Percentiles rank a stretch among this genome's conserved stretches.
These are phyloP conservation scores for Fusarium sambucinum DNA, from an alignment of 2,329 filamentous ascomycete species.

Conservation along the genomic window DNA sequence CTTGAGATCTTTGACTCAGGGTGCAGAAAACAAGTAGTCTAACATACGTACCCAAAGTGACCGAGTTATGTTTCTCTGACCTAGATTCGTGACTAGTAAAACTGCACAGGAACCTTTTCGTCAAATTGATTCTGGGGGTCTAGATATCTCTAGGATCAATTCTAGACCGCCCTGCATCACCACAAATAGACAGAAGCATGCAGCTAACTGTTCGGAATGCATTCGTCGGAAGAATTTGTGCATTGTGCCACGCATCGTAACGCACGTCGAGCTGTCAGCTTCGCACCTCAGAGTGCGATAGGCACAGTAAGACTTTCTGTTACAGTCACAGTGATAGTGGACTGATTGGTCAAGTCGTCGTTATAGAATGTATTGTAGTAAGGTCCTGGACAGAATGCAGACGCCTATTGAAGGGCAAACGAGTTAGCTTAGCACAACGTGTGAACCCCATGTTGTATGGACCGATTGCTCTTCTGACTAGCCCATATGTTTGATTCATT, in stretches of 20 bases:
- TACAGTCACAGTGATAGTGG: background rate
- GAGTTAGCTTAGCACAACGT: conserved; percentile 1
- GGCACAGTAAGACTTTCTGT: conserved; percentile 1
- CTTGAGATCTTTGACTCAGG: no score
- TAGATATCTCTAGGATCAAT: conserved; percentile 31
- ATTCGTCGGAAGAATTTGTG: conserved; percentile 6
- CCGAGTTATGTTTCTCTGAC: no score
- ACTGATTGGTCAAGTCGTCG: background rate
- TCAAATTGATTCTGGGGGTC: conserved; percentile 15
- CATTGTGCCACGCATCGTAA: background rate
- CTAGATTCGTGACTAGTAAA: no score
- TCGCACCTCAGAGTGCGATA: conserved; percentile 1
- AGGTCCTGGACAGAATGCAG: background rate
- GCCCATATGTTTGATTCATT: conserved; percentile 15
- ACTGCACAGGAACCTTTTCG: background rate
- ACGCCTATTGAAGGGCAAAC: background rate
- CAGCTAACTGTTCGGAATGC: conserved; percentile 15
- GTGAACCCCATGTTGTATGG: background rate
- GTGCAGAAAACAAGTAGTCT: no score
- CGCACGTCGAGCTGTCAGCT: conserved; percentile 19
- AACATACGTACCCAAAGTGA: no score
- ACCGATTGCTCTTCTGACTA: conserved; percentile 4
- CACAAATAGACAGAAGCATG: conserved; percentile 26
- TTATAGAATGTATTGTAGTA: background rate
- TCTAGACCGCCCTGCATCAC: conserved; percentile 19